Evolutionary conservation across 805 yeast species (phyloP), one percentile per base, ranked within the genome.

Genomic region (Saccharomycopsis oosterbeekiorum): DNA sequence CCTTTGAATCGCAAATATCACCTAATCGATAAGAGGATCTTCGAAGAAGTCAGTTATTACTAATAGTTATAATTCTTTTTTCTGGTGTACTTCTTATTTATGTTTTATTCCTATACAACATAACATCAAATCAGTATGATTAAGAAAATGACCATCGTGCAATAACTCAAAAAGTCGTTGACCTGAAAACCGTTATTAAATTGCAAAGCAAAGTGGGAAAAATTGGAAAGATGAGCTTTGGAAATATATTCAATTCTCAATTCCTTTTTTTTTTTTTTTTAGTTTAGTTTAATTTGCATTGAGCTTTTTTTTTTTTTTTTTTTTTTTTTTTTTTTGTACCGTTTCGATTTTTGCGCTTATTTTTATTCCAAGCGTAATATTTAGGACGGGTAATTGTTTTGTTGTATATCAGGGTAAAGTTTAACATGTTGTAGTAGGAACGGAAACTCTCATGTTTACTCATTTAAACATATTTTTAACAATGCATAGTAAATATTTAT

Each of bases 1-100:
- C 76, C 77, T 77, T 77, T 77, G 80, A 77, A 77, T 77, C 79
- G 67, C 53, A 68, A 67, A 73, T 66, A 73, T 78, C 76, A 77
- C 73, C 59, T 68, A 64, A 66, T 65, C 68, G 75, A 73, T 70
- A 70, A 71, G 70, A 65, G 73, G 75, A 77, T 76, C 80, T 77
- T 77, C 80, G 80, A 77, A 76, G 78, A 75, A 74, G 80, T 70
- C 79, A 69, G 53, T 11, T 14, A 12, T 37, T 14, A 47, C n/a
- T 47, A 14, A 53, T 26, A 6, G 42, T 36, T 36, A 56, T 61
- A 56, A 42, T 54, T 14, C 26, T 24, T 29, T 34, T 54, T 24
- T 26, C 34, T 29, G 34, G 34, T 29, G 6, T 29, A 29, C 11
- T 47, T 37, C 15, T 37, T 37, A 2, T 37, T 47, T 47, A 47